These are phyloP conservation scores for Fusarium veterinarium DNA, from an alignment of 2,329 filamentous ascomycete species.

Conservation along the genomic window DNA sequence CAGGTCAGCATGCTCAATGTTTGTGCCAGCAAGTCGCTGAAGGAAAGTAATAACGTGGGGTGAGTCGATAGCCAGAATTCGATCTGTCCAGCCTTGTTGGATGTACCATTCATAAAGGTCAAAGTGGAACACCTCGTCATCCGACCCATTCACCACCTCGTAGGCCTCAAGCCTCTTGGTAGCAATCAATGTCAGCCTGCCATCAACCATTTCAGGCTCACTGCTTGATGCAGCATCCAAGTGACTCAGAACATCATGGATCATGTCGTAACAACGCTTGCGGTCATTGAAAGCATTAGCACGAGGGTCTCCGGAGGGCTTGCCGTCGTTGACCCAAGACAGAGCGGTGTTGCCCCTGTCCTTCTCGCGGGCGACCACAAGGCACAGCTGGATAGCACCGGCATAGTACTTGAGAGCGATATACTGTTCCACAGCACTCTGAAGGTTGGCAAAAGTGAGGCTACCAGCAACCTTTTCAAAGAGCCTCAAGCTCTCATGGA, in stretches of 20 bases:
- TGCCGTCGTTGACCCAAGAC: conserved; percentile 87
- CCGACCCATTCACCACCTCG: conserved; percentile 85
- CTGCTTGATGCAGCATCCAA: conserved; percentile 77
- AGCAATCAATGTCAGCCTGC: conserved; percentile 78
- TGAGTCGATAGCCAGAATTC: conserved; percentile 85
- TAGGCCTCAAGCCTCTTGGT: conserved; percentile 91
- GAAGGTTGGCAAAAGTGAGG: conserved; percentile 82
- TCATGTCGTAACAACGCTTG: conserved; percentile 84
- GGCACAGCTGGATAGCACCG: conserved; percentile 87
- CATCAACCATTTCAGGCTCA: conserved; percentile 81
- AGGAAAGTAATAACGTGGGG: conserved; percentile 89
- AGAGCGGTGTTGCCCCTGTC: conserved; percentile 89
- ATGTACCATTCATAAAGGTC: conserved; percentile 99
- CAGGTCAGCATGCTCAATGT: conserved; percentile 85
- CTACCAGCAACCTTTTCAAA: conserved; percentile 90
- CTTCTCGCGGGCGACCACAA: conserved; percentile 83
- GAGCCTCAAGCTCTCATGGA: conserved; percentile 89
- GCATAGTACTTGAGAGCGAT: conserved; percentile 88
- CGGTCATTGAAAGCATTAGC: conserved; percentile 75
- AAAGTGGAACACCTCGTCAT: conserved; percentile 94
- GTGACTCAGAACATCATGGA: conserved; percentile 82
- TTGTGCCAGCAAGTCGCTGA: conserved; percentile 76
- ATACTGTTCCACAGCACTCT: conserved; percentile 82
- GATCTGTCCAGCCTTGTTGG: conserved; percentile 82
- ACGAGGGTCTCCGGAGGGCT: conserved; percentile 77